These are phyloP conservation scores for Boletus rubescentipes DNA, from an alignment of 768 basidiomycete genomes.

Conservation along the genomic window DNA sequence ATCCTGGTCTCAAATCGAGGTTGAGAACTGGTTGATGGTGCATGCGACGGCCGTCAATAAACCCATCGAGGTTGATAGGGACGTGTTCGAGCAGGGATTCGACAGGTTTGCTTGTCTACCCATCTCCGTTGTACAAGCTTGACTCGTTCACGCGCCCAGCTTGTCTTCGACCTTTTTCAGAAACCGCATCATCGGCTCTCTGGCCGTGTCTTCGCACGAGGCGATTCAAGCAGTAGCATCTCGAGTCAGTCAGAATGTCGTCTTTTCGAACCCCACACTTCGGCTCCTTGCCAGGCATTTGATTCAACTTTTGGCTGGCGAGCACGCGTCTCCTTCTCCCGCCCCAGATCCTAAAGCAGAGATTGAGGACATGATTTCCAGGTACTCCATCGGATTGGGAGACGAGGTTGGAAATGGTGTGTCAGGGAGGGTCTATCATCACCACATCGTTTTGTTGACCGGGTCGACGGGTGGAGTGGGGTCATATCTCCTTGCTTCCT, in stretches of 20 bases:
- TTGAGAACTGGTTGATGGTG: conserved; percentile 27
- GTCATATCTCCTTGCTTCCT: conserved; percentile 36
- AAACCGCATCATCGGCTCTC: conserved; percentile 36
- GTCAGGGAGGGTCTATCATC: neutral
- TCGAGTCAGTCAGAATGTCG: conserved; percentile 36
- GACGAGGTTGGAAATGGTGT: neutral
- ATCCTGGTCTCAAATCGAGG: conserved; percentile 22
- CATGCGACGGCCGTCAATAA: conserved; percentile 22
- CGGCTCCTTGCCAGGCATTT: conserved; percentile 31
- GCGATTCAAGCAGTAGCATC: conserved; percentile 12
- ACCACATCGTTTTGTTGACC: conserved; percentile 33
- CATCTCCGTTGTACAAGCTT: no score
- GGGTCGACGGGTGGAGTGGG: conserved; percentile 36
- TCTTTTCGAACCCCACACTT: conserved; percentile 45
- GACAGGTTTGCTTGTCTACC: conserved; percentile 33
- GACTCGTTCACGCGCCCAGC: conserved; percentile 1
- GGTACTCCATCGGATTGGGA: conserved; percentile 31
- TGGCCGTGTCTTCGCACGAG: conserved; percentile 17
- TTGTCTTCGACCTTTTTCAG: conserved; percentile 39
- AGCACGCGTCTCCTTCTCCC: neutral
- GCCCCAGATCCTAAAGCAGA: conserved; percentile 4
- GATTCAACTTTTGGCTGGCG: conserved; percentile 2
- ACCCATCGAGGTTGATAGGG: conserved; percentile 5
- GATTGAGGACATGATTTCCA: conserved; percentile 39
- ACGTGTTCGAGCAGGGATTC: conserved; percentile 36